phyloP scores from a whole-genome alignment of 306 rosid species.

The Acacia crassicarpa region DNA sequence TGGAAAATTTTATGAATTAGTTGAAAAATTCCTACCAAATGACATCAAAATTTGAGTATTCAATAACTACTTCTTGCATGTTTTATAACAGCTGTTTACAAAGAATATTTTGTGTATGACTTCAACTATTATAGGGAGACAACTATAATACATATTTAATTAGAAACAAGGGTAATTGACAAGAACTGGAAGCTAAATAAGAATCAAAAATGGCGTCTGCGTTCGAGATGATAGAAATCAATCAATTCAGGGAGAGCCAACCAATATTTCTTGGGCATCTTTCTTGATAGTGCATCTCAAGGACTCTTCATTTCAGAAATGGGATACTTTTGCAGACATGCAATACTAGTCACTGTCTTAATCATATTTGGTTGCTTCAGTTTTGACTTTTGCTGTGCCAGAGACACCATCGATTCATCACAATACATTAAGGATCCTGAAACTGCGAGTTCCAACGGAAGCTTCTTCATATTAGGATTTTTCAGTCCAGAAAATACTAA shows the following conservation, averaged over 20 bases:
- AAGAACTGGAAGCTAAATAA: neutral
- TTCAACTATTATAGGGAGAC: neutral
- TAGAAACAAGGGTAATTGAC: neutral
- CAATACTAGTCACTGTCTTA: neutral
- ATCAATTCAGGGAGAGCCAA: neutral
- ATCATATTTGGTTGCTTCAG: neutral
- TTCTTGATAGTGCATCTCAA: neutral
- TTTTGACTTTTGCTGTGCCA: neutral
- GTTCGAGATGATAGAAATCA: neutral
- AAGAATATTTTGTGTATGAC: neutral
- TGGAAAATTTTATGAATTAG: too few relatives aligned
- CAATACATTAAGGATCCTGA: neutral
- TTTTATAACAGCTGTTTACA: neutral
- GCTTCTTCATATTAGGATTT: neutral
- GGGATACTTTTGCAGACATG: neutral
- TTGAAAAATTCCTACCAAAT: too few relatives aligned
- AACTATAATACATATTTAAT: neutral
- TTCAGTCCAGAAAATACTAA: neutral
- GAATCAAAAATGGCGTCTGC: neutral
- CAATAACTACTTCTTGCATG: neutral
- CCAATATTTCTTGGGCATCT: neutral
- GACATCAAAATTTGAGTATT: neutral
- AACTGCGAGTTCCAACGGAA: neutral
- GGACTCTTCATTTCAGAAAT: neutral
- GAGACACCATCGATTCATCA: neutral